Evolutionary conservation across 2,329 filamentous ascomycete species (phyloP), one percentile per base, ranked within the genome.

Genomic region (Herpomyces periplanetae): DNA sequence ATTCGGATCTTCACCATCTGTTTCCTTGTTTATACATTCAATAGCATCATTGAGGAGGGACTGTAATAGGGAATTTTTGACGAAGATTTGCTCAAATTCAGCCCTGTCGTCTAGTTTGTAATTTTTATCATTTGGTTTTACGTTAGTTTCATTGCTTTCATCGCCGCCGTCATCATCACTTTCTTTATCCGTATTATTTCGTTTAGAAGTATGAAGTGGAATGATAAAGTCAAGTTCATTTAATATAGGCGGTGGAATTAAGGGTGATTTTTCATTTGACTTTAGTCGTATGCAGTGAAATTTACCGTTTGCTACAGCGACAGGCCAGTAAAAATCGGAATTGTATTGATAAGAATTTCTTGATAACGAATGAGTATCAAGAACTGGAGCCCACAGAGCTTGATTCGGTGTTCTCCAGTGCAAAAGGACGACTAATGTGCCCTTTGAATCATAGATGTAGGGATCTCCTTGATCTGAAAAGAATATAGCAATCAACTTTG

Each of bases 201-300:
- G 27, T 24, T 14, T 18, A 21, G 8, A 23, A 16, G 10, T 17
- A 16, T 2, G 12, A 13, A 88, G 43, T 1, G 84, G 80, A 8
- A 96, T 52, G 16, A 61, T 56, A 35, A 96, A 85, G 18, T 71
- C 66, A 33, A 96, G 96, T 35, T 96, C 80, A 16, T 62, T 73
- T 13, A 96, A 58, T 14, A 88, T 44, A 2, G 69, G 73, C 5
- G 65, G 59, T 5, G 69, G 80, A 41, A 75, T 91, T 42, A 80
- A 88, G 1, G 75, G 73, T 32, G 88, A 68, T 32, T 62, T 54
- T 34, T 96, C 80, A 13, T 64, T 65, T 25, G 80, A 80, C 41
- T 96, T 96, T 33, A 96, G 58, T 30, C 96, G 91, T 40, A 96
- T 88, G 42, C 84, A 96, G 46, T 91, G 75, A 39, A 96, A 96